phyloP scores from a whole-genome alignment of 306 rosid species.

The Mucuna pruriens region DNA sequence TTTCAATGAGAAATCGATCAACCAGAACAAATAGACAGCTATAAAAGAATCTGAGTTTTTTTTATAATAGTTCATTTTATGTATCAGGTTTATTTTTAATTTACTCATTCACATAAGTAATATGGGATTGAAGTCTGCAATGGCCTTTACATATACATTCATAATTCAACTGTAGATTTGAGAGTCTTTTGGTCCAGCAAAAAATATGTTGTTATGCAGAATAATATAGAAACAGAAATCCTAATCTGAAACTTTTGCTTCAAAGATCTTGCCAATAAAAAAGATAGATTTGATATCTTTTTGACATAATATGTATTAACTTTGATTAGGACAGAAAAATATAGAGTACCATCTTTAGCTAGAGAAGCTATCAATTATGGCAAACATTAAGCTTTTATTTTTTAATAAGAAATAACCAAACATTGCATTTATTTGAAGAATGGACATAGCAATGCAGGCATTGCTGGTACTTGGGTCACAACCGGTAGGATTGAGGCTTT shows the following conservation, averaged over 20 bases:
- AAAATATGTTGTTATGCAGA: neutral
- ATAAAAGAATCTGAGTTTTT: neutral
- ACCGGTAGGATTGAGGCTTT: neutral
- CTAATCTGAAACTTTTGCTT: neutral
- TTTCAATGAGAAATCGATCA: conserved; percentile 26
- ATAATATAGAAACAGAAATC: conserved; percentile 4
- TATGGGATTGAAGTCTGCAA: neutral
- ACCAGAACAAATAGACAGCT: conserved; percentile 22
- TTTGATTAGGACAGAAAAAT: neutral
- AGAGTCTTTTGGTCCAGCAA: neutral
- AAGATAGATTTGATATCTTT: neutral
- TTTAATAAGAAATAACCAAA: neutral
- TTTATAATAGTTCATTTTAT: neutral
- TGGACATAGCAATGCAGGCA: neutral
- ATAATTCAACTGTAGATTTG: neutral
- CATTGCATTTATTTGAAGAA: neutral
- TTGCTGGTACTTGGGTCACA: neutral
- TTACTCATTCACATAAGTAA: neutral
- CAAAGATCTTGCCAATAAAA: neutral
- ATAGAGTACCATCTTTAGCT: neutral
- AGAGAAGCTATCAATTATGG: conserved; percentile 2
- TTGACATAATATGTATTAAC: neutral
- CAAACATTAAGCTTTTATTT: neutral
- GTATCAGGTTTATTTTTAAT: neutral
- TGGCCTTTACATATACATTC: neutral